Conservation (phyloP, 768 basidiomycete species). For the Tulasnella sp. region DNA sequence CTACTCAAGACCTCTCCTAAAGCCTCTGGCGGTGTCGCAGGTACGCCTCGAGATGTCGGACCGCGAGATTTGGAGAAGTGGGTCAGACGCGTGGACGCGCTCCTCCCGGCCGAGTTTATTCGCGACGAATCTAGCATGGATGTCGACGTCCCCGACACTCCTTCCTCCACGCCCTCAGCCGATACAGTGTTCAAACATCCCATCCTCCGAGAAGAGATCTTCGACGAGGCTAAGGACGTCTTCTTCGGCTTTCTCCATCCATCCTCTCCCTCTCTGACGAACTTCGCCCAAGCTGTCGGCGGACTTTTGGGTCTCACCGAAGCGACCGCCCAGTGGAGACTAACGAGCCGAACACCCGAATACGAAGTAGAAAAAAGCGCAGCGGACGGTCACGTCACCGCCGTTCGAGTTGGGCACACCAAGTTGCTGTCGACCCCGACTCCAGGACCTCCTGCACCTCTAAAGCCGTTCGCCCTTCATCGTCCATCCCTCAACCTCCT, state of each 20-base stretch:
- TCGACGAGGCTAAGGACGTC: slow-evolving; percentile 81
- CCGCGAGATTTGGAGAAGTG: slow-evolving; percentile 80
- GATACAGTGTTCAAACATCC: slow-evolving; percentile 60
- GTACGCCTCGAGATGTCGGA: slow-evolving; percentile 51
- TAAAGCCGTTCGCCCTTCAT: slow-evolving; percentile 82
- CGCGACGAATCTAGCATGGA: slow-evolving; percentile 13
- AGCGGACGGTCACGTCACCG: slow-evolving; percentile 53
- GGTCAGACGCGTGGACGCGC: slow-evolving; percentile 62
- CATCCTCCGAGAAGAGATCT: slow-evolving; percentile 78
- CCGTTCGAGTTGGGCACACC: slow-evolving; percentile 61
- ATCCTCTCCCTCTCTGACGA: slow-evolving; percentile 24
- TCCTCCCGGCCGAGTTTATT: slow-evolving; percentile 47
- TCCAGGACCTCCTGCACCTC: slow-evolving; percentile 38
- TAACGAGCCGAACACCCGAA: slow-evolving; percentile 61
- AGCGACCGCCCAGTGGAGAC: slow-evolving; percentile 68
- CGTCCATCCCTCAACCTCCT: slow-evolving; percentile 75
- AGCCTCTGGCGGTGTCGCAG: not conserved
- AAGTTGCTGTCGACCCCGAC: slow-evolving; percentile 39
- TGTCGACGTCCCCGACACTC: slow-evolving; percentile 29
- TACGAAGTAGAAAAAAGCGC: slow-evolving; percentile 61
- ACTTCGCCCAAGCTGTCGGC: slow-evolving; percentile 53
- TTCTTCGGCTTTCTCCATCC: slow-evolving; percentile 66
- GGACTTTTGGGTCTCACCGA: slow-evolving; percentile 59
- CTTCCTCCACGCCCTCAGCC: slow-evolving; percentile 27
- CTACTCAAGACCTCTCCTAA: slow-evolving; percentile 43